Evolutionary conservation across 371 early-diverging fungal genomes (phyloP).

Genomic region (Coemansia linderi): DNA sequence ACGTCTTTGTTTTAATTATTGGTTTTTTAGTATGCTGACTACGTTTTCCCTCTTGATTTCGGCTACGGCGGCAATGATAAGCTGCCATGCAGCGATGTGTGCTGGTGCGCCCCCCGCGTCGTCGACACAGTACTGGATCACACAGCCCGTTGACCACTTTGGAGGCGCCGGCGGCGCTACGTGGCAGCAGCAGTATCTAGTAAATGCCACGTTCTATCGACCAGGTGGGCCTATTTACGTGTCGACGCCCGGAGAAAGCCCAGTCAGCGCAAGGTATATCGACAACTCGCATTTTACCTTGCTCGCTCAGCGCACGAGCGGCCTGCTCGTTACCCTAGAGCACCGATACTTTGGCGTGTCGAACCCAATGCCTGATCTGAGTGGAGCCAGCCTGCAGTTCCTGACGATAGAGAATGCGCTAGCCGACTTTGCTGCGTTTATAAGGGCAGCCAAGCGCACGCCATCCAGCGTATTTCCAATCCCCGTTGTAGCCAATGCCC

Average conservation of each 20-base stretch:
- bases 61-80: neutral
- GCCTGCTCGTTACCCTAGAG: conserved; percentile 69
- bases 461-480: conserved; percentile 29
- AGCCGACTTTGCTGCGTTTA: conserved; percentile 66
- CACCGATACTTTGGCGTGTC: conserved; percentile 76
- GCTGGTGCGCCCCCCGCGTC: conserved; percentile 23
- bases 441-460: conserved; percentile 48
- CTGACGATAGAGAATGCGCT: conserved; percentile 64
- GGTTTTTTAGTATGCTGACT: neutral
- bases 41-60: conserved; percentile 4
- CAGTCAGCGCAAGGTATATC: conserved; percentile 20
- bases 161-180: conserved; percentile 46
- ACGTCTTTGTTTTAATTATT: neutral
- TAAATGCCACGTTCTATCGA: conserved; percentile 66
- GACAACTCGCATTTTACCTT: conserved; percentile 35
- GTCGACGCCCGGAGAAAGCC: conserved; percentile 37
- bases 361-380: conserved; percentile 60
- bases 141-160: conserved; percentile 66
- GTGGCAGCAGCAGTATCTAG: conserved; percentile 66
- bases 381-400: conserved; percentile 55
- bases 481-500: conserved; percentile 18
- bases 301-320: conserved; percentile 64
- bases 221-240: conserved; percentile 68
- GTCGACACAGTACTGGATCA: conserved; percentile 46
- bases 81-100: neutral